Conservation (phyloP, 441 rosid genomes). For the Raphanus hybrid region DNA sequence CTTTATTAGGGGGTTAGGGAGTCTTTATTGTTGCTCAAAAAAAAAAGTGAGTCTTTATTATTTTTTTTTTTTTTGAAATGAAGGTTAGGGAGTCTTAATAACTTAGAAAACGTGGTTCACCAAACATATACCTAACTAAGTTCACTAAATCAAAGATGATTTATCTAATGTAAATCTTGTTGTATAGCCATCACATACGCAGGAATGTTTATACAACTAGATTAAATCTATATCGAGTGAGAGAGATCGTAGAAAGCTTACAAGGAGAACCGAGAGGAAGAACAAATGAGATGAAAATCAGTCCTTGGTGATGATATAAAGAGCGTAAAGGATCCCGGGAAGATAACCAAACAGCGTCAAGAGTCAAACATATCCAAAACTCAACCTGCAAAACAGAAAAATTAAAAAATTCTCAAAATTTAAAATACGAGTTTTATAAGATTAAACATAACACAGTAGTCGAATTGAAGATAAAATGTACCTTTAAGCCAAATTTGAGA, state of each 20-base stretch:
- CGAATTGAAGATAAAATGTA: conserved; percentile 23
- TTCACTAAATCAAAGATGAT: neutral
- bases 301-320: conserved; percentile 78
- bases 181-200: neutral
- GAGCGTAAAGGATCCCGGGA: conserved; percentile 87
- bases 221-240: neutral
- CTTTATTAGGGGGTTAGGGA: no score
- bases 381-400: conserved; percentile 51
- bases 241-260: conserved; percentile 33
- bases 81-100: neutral
- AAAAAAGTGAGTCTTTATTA: no score
- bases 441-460: neutral
- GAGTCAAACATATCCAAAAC: conserved; percentile 89
- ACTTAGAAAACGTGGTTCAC: conserved; percentile 17
- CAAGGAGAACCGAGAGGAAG: conserved; percentile 14
- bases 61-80: no score
- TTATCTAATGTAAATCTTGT: neutral
- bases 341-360: conserved; percentile 79
- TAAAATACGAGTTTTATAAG: neutral
- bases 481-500: conserved; percentile 84
- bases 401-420: neutral
- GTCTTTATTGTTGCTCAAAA: no score
- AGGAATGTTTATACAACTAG: neutral
- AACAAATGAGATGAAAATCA: conserved; percentile 21
- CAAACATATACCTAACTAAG: conserved; percentile 8